Base-by-base conservation (phyloP, 495 filamentous ascomycete species). In the Neurospora sp. region DNA sequence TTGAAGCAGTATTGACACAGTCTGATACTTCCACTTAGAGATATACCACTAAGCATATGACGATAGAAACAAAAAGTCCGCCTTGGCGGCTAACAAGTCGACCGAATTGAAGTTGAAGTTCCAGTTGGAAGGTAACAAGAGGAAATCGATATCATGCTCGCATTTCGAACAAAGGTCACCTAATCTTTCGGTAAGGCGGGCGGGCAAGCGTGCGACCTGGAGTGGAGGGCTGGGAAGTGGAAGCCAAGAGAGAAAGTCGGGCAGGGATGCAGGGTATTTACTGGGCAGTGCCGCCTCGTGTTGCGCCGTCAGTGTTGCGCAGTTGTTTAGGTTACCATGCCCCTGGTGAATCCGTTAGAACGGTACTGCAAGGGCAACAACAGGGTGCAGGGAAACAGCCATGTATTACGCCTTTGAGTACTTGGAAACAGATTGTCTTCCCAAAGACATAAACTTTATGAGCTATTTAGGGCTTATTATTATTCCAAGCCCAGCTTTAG, bases 151-250 rank as follows among this genome's bases (percentile, higher is more conserved):
- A 38, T 59, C 31, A 37, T 16, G 44, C 70, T 45, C 39, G 39
- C 53, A 59, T 45, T 42, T 31, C 20, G 16, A 37, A 71, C 42
- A 45, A 37, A 27, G 70, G 70, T 47, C 27, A 68, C 42, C 42
- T 65, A 65, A 65, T 65, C 53, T 35, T 65, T 65, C 53, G 53
- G 53, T 65, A 65, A 65, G 53, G 53, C 53, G 53, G 53, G 53
- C 53, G 53, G 53, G 53, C 53, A 65, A 65, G 53, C 53, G 53
- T 65, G 53, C 53, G 27, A 65, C 53, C 53, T 61, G 5, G 1
- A 41, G 27, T 44, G 41, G 53, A 65, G 53, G 53, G 53, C 53
- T 65, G 53, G 53, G 27, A 65, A 65, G 53, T 65, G 53, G 53
- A 35, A 65, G 53, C 47, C 27, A 65, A 65, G 31, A 65, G 27